Conservation (phyloP, 371 early-diverging fungal species). For the Umbelopsis sp. region DNA sequence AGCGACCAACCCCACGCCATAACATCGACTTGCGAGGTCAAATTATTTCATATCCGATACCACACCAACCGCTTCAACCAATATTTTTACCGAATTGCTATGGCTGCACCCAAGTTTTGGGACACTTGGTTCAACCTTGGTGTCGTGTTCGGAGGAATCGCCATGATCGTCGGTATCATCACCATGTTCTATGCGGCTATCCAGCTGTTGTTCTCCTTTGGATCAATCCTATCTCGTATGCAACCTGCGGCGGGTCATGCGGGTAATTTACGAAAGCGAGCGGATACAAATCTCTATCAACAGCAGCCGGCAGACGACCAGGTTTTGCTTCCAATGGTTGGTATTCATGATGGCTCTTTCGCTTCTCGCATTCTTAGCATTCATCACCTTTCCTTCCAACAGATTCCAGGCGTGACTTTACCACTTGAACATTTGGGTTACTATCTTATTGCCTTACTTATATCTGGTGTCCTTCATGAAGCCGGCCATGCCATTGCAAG, state of each 20-base stretch:
- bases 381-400: slow-evolving; percentile 13
- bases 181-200: slow-evolving; percentile 56
- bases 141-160: slow-evolving; percentile 46
- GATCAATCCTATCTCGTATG: background rate
- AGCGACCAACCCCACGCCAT: slow-evolving; percentile 8
- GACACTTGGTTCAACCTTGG: slow-evolving; percentile 65
- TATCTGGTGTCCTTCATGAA: slow-evolving; percentile 78
- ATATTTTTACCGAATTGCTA: slow-evolving; percentile 49
- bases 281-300: background rate
- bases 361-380: background rate
- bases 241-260: slow-evolving; percentile 1
- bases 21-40: slow-evolving; percentile 39
- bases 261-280: slow-evolving; percentile 20
- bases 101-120: slow-evolving; percentile 58
- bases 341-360: background rate
- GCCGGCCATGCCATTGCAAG: slow-evolving; percentile 84
- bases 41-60: slow-evolving; percentile 60
- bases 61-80: slow-evolving; percentile 60
- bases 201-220: slow-evolving; percentile 32
- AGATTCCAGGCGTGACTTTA: slow-evolving; percentile 85
- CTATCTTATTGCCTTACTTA: slow-evolving; percentile 66
- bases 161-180: slow-evolving; percentile 56
- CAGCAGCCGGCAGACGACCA: slow-evolving; percentile 34
- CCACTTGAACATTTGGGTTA: slow-evolving; percentile 75
- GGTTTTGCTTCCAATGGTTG: slow-evolving; percentile 66